Evolutionary conservation across 148 eudicot species (phyloP).

Genomic region (Amaranthus palmeri): DNA sequence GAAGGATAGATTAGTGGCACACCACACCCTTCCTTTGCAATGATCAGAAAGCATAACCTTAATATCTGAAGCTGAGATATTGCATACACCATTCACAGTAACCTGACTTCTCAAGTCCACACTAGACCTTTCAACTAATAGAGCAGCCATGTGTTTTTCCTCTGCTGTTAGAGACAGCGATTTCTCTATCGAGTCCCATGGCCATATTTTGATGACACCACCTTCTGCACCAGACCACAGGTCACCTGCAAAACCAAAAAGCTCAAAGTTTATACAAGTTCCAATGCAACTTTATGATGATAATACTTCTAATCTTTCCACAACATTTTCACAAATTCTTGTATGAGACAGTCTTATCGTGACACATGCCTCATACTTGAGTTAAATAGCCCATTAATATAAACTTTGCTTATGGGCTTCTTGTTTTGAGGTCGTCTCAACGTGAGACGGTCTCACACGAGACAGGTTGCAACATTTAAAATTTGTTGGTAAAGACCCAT

Average conservation of each 20-base stretch:
- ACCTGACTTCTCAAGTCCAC: conserved; percentile 83
- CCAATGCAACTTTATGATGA: neutral
- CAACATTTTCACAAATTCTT: too few relatives aligned
- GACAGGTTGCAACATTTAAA: neutral
- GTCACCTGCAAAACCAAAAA: conserved; percentile 50
- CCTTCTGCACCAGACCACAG: conserved; percentile 88
- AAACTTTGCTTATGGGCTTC: too few relatives aligned
- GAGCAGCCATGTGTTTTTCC: conserved; percentile 89
- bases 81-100: conserved; percentile 86
- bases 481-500: neutral
- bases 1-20: conserved; percentile 70
- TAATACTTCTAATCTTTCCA: too few relatives aligned
- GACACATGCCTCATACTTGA: too few relatives aligned
- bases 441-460: neutral
- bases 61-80: conserved; percentile 84
- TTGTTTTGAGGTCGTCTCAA: too few relatives aligned
- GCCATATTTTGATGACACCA: conserved; percentile 79
- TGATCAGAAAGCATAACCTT: conserved; percentile 68
- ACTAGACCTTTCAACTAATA: conserved; percentile 74
- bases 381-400: too few relatives aligned
- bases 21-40: conserved; percentile 76
- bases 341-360: too few relatives aligned
- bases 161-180: conserved; percentile 78
- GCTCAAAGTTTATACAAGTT: neutral
- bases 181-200: conserved; percentile 89